Evolutionary conservation across 768 basidiomycete species (phyloP).

Genomic region (Auricularia sp.): DNA sequence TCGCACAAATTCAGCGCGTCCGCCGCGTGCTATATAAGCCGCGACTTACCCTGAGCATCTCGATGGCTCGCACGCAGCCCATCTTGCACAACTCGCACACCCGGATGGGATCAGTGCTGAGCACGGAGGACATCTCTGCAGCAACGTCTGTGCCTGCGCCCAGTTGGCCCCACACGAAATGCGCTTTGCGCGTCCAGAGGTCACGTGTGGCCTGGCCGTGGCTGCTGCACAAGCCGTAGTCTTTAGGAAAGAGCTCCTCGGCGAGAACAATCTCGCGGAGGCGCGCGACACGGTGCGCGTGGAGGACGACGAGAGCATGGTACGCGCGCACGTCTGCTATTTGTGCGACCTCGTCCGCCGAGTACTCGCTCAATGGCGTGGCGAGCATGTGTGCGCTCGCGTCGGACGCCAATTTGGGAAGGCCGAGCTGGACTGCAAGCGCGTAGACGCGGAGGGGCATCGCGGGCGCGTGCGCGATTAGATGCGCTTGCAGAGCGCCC

Average conservation of each 20-base stretch:
- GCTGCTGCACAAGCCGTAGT: slow-evolving; percentile 51
- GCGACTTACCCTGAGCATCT: slow-evolving; percentile 53
- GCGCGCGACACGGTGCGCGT: slow-evolving; percentile 43
- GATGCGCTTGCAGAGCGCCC: slow-evolving; percentile 37
- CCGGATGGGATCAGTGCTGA: slow-evolving; percentile 32
- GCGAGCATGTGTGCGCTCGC: slow-evolving; percentile 49
- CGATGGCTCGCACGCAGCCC: slow-evolving; percentile 53
- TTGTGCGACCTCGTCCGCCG: slow-evolving; percentile 36
- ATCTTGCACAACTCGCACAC: slow-evolving; percentile 46
- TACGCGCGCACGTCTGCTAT: slow-evolving; percentile 54
- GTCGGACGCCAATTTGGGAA: slow-evolving; percentile 41
- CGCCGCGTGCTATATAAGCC: not conserved
- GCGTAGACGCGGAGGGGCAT: slow-evolving; percentile 54
- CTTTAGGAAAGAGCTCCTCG: slow-evolving; percentile 64
- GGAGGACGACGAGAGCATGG: slow-evolving; percentile 52
- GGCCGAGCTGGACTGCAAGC: slow-evolving; percentile 35
- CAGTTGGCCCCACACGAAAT: slow-evolving; percentile 8
- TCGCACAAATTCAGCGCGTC: slow-evolving; percentile 5
- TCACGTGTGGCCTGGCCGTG: slow-evolving; percentile 37
- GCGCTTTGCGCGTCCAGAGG: slow-evolving; percentile 31
- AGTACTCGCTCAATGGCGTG: slow-evolving; percentile 47
- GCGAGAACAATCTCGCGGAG: slow-evolving; percentile 42
- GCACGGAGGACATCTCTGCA: slow-evolving; percentile 47
- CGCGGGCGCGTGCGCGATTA: slow-evolving; percentile 40
- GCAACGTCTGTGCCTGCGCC: slow-evolving; percentile 52